Evolutionary conservation across 176 grass and related monocot genomes (phyloP), one percentile per base, ranked within the genome.

Genomic region (Eragrostis nindensis): DNA sequence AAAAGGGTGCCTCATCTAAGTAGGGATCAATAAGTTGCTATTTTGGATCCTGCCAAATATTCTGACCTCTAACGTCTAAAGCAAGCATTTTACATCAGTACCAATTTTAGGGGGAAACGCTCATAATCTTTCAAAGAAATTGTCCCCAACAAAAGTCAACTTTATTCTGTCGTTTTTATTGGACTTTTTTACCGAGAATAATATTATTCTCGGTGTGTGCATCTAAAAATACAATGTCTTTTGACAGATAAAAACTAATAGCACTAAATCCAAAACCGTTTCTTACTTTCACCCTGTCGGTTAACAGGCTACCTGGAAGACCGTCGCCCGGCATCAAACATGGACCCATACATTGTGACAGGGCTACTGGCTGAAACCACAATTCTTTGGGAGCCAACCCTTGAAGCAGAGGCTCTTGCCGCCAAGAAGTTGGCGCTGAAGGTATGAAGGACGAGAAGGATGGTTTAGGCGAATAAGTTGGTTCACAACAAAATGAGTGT

Each of bases 331-430:
- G 97, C 97, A 19, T 99, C 97, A 41, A 99, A 99, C 80, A 99
- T 99, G 97, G 97, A 96, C 70, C 97, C 97, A 21, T 99, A 99
- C 78, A 49, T 88, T 19, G 97, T 99, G 73, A 99, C 90, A 5
- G 78, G 90, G 53, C 93, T 99, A 39, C 83, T 99, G 61, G 97
- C 97, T 45, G 93, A 99, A 77, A 88, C 76, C 42, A 91, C 93
- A 4, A 65, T 99, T 70, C 93, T 99, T 16, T 99, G 97, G 97
- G 69, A 99, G 50, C 93, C 97, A 29, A 91, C 93, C 40, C 87
- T 91, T 1, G 93, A 95, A 82, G 75, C 97, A 1, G 97, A 99
- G 73, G 97, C 73, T 86, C 76, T 90, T 52, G 97, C 97, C 66
- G 93, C 93, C 40, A 87, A 99, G 84, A 95, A 93, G 82, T 43